Evolutionary conservation across 768 basidiomycete genomes (phyloP), one percentile per base, ranked within the genome.

Genomic region (Kwoniella dendrophila): DNA sequence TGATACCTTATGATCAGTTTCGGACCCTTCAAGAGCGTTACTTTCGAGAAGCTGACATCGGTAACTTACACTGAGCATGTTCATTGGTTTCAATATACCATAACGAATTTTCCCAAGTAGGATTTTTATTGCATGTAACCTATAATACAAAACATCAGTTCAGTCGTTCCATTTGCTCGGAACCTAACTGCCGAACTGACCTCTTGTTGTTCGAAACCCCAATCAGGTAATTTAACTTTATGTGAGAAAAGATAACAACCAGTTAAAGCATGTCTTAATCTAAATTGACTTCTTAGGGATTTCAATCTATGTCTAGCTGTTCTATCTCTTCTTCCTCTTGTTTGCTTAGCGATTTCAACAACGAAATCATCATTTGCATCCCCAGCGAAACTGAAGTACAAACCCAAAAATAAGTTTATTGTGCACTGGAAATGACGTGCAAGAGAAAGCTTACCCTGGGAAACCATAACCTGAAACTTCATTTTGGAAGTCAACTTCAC

Each of bases 401-500:
- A 8, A n/a, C 6, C 30, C 29, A 38, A 16, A 8, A 14, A 41
- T 33, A 52, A 8, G 12, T 22, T 11, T 47, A 30, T 38, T 18
- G 3, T 12, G 18, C 10, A 4, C 26, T 36, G 34, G 34, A 36
- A 36, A 8, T 7, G 34, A 8, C 33, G 16, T 14, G 8, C 12
- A 26, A 40, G 33, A 54, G 11, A 38, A 38, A 27, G 59, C 73
- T 61, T 53, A 80, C 70, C 88, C 90, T 0, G 87, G 80, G 83
- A 90, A 86, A 1, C 96, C 96, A 73, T 99, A 99, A 0, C 83
- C 92, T 1, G 92, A 94, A 0, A 98, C 93, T 77, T 99, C 96
- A 74, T 98, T 95, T 82, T 99, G 96, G 82, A 97, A 99, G 71
- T 99, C 96, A 47, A 97, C 95, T 47, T 99, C 96, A 32, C 90